phyloP scores from a whole-genome alignment of 768 basidiomycete species.

The Boletus rufocinnamomeus region DNA sequence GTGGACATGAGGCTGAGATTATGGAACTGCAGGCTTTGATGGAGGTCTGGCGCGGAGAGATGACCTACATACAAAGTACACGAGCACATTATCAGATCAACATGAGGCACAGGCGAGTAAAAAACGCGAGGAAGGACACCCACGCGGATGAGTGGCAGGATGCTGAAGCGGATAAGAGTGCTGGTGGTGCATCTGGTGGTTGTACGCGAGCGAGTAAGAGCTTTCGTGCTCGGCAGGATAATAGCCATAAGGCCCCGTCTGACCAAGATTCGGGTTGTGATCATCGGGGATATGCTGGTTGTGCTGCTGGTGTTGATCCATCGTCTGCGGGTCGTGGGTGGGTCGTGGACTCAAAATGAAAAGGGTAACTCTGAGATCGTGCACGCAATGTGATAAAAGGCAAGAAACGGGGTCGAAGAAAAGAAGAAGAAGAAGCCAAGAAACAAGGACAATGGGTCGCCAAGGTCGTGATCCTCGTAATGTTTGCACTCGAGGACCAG shows the following conservation, averaged over 20 bases:
- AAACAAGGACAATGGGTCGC: slow-evolving; percentile 32
- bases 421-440: slow-evolving; percentile 36
- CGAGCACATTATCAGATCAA: slow-evolving; percentile 64
- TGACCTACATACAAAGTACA: slow-evolving; percentile 58
- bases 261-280: slow-evolving; percentile 43
- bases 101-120: slow-evolving; percentile 52
- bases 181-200: slow-evolving; percentile 45
- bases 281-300: slow-evolving; percentile 51
- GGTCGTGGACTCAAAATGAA: slow-evolving; percentile 38
- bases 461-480: slow-evolving; percentile 33
- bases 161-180: slow-evolving; percentile 60
- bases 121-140: slow-evolving; percentile 52
- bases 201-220: slow-evolving; percentile 55
- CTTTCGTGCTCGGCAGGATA: slow-evolving; percentile 57
- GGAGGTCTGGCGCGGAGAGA: slow-evolving; percentile 65
- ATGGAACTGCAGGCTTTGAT: slow-evolving; percentile 62
- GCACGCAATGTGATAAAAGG: slow-evolving; percentile 38
- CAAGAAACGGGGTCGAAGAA: slow-evolving; percentile 38
- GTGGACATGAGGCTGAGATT: slow-evolving; percentile 66
- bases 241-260: slow-evolving; percentile 49
- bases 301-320: slow-evolving; percentile 45
- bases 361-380: slow-evolving; percentile 37
- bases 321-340: slow-evolving; percentile 42
- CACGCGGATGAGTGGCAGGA: slow-evolving; percentile 68
- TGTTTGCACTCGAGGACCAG: slow-evolving; percentile 29